Percentiles rank a stretch among this genome's conserved stretches.
Evolutionary conservation across 495 filamentous ascomycete species (phyloP).

Genomic region (Aspergillus kassunensis): DNA sequence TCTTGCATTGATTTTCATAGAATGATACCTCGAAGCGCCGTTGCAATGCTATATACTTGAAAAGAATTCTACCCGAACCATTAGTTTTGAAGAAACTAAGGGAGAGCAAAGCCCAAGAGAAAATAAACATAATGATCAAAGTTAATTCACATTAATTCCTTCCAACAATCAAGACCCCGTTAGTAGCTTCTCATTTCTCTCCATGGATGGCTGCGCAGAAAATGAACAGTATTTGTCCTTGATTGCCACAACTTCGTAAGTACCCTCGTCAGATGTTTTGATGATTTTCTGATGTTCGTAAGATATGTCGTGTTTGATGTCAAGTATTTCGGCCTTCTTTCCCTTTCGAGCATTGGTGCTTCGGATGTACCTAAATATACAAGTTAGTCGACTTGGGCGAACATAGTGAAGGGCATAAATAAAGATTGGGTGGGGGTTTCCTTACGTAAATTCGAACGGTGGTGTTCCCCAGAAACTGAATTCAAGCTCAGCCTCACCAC

Average conservation of each 20-base stretch:
- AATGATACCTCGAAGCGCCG: conserved; percentile 26
- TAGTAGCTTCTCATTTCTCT: conserved; percentile 38
- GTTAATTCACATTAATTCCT: conserved; percentile 21
- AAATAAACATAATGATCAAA: conserved; percentile 14
- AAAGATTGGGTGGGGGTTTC: conserved; percentile 12
- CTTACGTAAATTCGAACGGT: conserved; percentile 90
- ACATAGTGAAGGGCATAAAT: not conserved
- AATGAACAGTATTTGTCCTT: conserved; percentile 88
- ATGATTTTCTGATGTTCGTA: conserved; percentile 76
- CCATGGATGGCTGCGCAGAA: conserved; percentile 56
- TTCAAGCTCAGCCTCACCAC: conserved; percentile 82
- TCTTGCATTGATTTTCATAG: conserved; percentile 13
- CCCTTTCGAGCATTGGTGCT: conserved; percentile 78
- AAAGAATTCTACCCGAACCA: too few relatives aligned
- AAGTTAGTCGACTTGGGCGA: conserved; percentile 8
- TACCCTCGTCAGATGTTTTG: conserved; percentile 84
- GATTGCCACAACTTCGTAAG: conserved; percentile 93
- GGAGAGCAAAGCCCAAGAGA: conserved; percentile 12
- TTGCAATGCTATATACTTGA: conserved; percentile 35
- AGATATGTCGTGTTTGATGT: conserved; percentile 82
- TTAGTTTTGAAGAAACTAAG: not conserved
- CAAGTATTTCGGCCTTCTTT: conserved; percentile 71
- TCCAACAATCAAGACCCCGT: conserved; percentile 19
- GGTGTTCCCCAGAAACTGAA: conserved; percentile 95
- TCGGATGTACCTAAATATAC: conserved; percentile 64